phyloP scores from a whole-genome alignment of 1,139 yeast species.

The Suhomyces guaymorum region DNA sequence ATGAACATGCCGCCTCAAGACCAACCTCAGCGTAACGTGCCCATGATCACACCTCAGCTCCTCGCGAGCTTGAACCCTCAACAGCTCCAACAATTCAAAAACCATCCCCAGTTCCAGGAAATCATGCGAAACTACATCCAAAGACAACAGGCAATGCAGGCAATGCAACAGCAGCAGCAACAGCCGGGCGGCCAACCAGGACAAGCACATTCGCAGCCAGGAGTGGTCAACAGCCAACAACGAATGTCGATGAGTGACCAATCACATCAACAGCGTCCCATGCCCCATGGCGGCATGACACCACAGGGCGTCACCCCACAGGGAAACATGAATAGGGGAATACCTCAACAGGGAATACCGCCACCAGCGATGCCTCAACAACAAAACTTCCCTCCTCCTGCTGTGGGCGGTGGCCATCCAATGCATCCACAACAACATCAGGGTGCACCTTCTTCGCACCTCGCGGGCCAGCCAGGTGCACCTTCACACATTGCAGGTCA shows the following conservation, averaged over 20 bases:
- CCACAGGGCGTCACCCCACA: slow-evolving; percentile 5
- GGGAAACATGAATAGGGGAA: no score
- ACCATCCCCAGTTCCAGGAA: slow-evolving; percentile 48
- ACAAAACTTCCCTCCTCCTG: background rate
- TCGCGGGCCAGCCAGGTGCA: background rate
- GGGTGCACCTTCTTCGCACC: no score
- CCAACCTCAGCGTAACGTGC: slow-evolving; percentile 16
- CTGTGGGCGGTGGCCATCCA: background rate
- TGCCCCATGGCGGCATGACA: slow-evolving; percentile 3
- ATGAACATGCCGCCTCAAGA: slow-evolving; percentile 11
- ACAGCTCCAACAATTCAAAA: slow-evolving; percentile 50
- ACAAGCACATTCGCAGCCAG: slow-evolving; percentile 2
- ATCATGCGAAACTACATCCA: slow-evolving; percentile 41
- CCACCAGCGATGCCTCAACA: slow-evolving; percentile 4
- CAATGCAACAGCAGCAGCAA: slow-evolving; percentile 28
- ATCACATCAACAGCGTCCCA: slow-evolving; percentile 2
- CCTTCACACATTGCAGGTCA: background rate
- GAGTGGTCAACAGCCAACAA: slow-evolving; percentile 6
- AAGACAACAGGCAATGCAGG: slow-evolving; percentile 39
- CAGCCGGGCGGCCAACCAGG: slow-evolving; percentile 24
- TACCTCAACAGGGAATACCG: slow-evolving; percentile 6
- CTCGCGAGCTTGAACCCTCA: slow-evolving; percentile 46
- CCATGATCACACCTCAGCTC: slow-evolving; percentile 42
- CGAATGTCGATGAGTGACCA: slow-evolving; percentile 5
- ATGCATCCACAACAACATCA: background rate